phyloP scores from a whole-genome alignment of 345 rosid genomes.

The Physaria fendleri region DNA sequence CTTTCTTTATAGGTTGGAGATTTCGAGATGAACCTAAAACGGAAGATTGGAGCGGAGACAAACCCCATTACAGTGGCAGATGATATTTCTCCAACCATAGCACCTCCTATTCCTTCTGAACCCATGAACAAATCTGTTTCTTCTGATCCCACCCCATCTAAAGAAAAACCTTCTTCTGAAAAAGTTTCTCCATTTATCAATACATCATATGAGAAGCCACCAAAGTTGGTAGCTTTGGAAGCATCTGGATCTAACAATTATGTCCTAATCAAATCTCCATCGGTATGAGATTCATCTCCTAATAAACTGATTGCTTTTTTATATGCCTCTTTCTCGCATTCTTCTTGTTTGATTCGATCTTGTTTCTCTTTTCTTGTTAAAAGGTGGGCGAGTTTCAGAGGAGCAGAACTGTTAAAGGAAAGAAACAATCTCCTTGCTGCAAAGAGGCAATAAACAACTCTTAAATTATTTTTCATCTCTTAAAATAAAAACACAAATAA shows the following conservation, averaged over 20 bases:
- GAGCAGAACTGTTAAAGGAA: conserved; percentile 70
- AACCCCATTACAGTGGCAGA: conserved; percentile 39
- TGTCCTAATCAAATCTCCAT: conserved; percentile 67
- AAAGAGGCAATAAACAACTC: conserved; percentile 58
- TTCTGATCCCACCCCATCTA: conserved; percentile 35
- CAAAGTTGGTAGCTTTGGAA: conserved; percentile 73
- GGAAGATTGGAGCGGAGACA: conserved; percentile 47
- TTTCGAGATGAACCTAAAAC: conserved; percentile 83
- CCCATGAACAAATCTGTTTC: conserved; percentile 62
- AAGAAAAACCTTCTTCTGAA: conserved; percentile 47
- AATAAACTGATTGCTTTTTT: background rate
- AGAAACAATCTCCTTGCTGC: conserved; percentile 58
- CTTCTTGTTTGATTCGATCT: background rate
- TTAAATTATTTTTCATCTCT: background rate
- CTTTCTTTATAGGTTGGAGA: conserved; percentile 59
- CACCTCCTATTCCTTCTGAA: conserved; percentile 80
- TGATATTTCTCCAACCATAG: conserved; percentile 51
- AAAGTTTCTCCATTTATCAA: conserved; percentile 58
- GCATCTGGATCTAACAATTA: conserved; percentile 64
- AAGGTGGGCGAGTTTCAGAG: conserved; percentile 80
- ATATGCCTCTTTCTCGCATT: background rate
- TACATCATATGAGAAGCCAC: conserved; percentile 53
- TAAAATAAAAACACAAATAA: background rate
- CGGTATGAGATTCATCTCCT: conserved; percentile 39
- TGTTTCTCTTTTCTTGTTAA: conserved; percentile 15